Percentiles rank a stretch among this genome's conserved stretches.
These are phyloP conservation scores for Aureobasidium sp. DNA, from an alignment of 2,329 filamentous ascomycete genomes.

Conservation along the genomic window DNA sequence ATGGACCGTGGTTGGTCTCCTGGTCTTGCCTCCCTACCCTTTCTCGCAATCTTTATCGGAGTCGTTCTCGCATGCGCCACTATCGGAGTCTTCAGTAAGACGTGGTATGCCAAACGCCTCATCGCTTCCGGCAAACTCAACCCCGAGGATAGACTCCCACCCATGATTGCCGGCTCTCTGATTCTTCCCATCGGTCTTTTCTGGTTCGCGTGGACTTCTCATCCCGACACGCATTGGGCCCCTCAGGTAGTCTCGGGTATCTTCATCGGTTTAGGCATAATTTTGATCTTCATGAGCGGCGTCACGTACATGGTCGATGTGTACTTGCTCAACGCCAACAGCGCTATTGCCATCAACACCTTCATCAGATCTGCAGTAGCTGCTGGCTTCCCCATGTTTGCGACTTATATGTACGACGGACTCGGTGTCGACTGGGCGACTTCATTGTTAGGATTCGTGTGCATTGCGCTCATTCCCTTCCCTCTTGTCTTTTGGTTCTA, in stretches of 20 bases:
- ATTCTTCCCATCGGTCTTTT: slow-evolving; percentile 29
- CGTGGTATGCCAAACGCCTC: slow-evolving; percentile 26
- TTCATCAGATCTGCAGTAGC: slow-evolving; percentile 28
- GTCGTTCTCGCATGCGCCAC: slow-evolving; percentile 23
- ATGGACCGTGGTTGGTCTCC: slow-evolving; percentile 30
- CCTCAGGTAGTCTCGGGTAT: slow-evolving; percentile 13
- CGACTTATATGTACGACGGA: slow-evolving; percentile 26
- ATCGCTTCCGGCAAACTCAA: slow-evolving; percentile 25
- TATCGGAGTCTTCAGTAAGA: slow-evolving; percentile 25
- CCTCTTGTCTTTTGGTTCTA: slow-evolving; percentile 24
- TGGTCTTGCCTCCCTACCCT: slow-evolving; percentile 32
- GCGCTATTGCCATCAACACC: slow-evolving; percentile 27
- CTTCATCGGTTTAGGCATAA: slow-evolving; percentile 12
- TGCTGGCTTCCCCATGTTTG: slow-evolving; percentile 29
- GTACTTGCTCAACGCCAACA: slow-evolving; percentile 27
- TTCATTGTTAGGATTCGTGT: slow-evolving; percentile 26
- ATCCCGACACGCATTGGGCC: not conserved
- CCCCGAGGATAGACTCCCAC: slow-evolving; percentile 36
- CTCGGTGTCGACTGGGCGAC: slow-evolving; percentile 29
- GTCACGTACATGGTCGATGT: slow-evolving; percentile 26
- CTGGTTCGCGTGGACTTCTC: slow-evolving; percentile 13
- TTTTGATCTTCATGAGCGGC: slow-evolving; percentile 12
- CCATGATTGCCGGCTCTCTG: slow-evolving; percentile 41
- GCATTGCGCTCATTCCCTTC: slow-evolving; percentile 22
- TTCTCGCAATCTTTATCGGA: slow-evolving; percentile 30